These are phyloP conservation scores for Musa acuminata DNA, from an alignment of 176 grass and related monocot species.

Conservation along the genomic window DNA sequence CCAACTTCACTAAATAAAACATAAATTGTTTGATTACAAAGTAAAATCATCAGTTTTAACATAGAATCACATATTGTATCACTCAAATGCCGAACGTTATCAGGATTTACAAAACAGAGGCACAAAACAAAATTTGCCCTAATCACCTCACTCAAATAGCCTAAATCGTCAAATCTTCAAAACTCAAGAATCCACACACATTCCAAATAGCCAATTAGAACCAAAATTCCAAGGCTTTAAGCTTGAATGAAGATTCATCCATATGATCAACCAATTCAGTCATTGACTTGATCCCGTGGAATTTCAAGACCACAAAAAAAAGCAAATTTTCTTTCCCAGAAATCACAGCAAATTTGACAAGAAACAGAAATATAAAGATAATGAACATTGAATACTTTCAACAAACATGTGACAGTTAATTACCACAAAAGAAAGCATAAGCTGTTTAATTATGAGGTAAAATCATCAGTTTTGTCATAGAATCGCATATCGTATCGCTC, in stretches of 20 bases:
- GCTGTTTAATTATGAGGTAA: background rate
- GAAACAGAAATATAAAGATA: background rate
- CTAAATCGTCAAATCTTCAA: background rate
- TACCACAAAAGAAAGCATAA: background rate
- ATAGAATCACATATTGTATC: background rate
- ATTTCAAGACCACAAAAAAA: background rate
- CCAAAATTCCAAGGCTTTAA: background rate
- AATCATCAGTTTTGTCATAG: background rate
- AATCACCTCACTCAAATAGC: background rate
- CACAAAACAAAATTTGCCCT: background rate
- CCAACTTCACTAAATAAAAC: background rate
- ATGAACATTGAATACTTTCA: background rate
- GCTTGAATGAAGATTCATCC: background rate
- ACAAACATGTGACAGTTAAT: background rate
- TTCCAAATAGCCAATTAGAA: background rate
- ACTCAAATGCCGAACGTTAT: background rate
- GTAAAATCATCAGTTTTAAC: background rate
- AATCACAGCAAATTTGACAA: background rate
- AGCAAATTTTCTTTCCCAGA: background rate
- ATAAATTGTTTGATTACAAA: background rate
- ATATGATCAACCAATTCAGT: background rate
- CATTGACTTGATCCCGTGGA: too few species aligned
- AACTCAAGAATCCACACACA: background rate
- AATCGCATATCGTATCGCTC: background rate
- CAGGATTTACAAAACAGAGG: background rate